Conservation (phyloP, 192 early-diverging fungal species). For the Gonapodya prolifera region DNA sequence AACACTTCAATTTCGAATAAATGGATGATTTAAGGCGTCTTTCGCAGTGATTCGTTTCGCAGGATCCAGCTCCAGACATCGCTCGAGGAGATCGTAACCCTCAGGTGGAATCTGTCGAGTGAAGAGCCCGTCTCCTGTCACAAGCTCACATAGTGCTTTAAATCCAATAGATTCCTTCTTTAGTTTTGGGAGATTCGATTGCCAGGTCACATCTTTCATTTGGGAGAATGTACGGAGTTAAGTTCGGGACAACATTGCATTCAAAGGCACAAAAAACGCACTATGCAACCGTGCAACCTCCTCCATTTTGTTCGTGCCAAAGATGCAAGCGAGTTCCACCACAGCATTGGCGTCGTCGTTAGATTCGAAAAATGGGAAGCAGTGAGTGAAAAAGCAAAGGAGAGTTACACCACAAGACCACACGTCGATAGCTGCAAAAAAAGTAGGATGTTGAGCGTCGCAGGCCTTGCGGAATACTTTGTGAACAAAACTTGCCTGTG, state of each 20-base stretch:
- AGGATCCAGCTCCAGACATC: conserved; percentile 42
- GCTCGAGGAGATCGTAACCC: conserved; percentile 49
- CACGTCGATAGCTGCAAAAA: conserved; percentile 63
- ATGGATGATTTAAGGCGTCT: conserved; percentile 67
- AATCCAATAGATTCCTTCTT: conserved; percentile 5
- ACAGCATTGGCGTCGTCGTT: conserved; percentile 75
- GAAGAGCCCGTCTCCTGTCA: conserved; percentile 1
- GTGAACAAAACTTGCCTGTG: conserved; percentile 44
- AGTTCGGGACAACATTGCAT: conserved; percentile 38
- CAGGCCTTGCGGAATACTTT: no score
- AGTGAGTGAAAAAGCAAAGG: conserved; percentile 59
- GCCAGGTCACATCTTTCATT: not conserved
- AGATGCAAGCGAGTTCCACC: conserved; percentile 69
- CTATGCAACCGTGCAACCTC: conserved; percentile 30
- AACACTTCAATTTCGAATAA: conserved; percentile 20
- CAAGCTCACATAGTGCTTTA: not conserved
- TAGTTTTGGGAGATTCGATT: conserved; percentile 3
- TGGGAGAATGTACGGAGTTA: not conserved
- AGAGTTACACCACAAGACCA: conserved; percentile 88
- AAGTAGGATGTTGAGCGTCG: not conserved
- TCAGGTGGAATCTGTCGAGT: conserved; percentile 24
- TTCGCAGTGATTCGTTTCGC: conserved; percentile 54
- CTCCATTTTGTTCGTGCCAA: conserved; percentile 64
- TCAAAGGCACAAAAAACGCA: not conserved
- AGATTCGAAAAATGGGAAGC: conserved; percentile 85